Percentiles rank a stretch among this genome's conserved stretches.
These are phyloP conservation scores for Apiospora rasikravindrae DNA, from an alignment of 2,329 filamentous ascomycete genomes.

Conservation along the genomic window DNA sequence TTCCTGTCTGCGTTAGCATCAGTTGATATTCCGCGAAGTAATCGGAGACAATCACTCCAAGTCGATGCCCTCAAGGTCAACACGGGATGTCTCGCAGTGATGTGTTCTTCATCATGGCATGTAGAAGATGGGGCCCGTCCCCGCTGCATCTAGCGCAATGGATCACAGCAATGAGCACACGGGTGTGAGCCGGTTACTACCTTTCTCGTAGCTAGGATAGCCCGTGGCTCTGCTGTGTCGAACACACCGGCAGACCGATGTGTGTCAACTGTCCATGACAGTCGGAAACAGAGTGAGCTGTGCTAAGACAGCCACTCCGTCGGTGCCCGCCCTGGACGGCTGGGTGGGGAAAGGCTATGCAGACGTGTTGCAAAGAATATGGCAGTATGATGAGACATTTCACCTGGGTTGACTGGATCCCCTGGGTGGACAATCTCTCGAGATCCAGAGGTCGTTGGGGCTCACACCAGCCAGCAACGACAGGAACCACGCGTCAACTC, in stretches of 20 bases:
- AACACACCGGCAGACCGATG: not conserved
- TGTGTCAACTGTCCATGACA: not conserved
- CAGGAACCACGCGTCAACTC: not conserved
- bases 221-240: not conserved
- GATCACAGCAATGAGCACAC: not conserved
- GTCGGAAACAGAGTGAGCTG: not conserved
- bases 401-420: not conserved
- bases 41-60: not conserved
- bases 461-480: not conserved
- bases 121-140: not conserved
- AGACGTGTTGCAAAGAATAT: not conserved
- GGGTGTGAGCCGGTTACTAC: not conserved
- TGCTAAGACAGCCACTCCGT: not conserved
- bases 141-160: not conserved
- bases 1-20: not conserved
- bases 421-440: not conserved
- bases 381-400: not conserved
- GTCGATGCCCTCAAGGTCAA: not conserved
- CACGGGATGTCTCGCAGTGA: not conserved
- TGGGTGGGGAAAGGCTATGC: slow-evolving; percentile 1
- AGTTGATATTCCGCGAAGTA: not conserved
- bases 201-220: not conserved
- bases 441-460: slow-evolving; percentile 5
- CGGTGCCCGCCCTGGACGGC: not conserved
- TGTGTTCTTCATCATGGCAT: not conserved